These are phyloP conservation scores for Kwoniella shivajii DNA, from an alignment of 1,284 basidiomycete genomes.

Conservation along the genomic window DNA sequence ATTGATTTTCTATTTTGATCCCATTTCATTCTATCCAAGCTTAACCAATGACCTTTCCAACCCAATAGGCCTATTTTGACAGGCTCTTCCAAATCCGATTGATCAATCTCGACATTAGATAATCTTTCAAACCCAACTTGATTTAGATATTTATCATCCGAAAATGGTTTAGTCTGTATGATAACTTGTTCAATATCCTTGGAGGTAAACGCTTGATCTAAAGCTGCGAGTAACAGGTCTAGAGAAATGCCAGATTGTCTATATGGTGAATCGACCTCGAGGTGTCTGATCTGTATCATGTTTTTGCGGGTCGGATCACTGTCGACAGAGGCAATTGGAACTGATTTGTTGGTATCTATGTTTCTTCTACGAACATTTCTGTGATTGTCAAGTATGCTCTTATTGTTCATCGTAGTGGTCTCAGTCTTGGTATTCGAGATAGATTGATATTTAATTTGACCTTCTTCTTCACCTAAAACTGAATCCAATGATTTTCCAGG, in stretches of 20 bases:
- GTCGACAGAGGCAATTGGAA: too few species aligned
- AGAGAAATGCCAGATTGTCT: conserved; percentile 40
- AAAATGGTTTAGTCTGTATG: conserved; percentile 61
- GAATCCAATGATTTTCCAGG: conserved; percentile 25
- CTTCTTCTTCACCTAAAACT: conserved; percentile 27
- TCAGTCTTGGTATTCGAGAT: too few species aligned
- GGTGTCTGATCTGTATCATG: conserved; percentile 70
- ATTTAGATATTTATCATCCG: conserved; percentile 55
- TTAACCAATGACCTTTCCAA: conserved; percentile 23
- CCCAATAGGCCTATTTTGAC: conserved; percentile 18
- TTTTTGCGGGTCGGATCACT: too few species aligned
- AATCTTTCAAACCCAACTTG: conserved; percentile 59
- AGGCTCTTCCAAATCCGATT: neutral
- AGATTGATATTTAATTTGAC: conserved; percentile 13
- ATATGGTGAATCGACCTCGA: conserved; percentile 69
- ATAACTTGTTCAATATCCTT: conserved; percentile 46
- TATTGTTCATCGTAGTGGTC: too few species aligned
- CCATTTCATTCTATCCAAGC: conserved; percentile 15
- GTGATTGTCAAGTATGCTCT: too few species aligned
- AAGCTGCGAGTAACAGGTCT: neutral
- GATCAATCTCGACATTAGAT: neutral
- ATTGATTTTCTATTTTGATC: conserved; percentile 4
- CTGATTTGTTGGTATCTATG: too few species aligned
- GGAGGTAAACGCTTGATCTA: neutral
- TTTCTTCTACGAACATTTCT: too few species aligned